phyloP scores from a whole-genome alignment of 2,329 filamentous ascomycete species.

The Stromatinia cepivora region DNA sequence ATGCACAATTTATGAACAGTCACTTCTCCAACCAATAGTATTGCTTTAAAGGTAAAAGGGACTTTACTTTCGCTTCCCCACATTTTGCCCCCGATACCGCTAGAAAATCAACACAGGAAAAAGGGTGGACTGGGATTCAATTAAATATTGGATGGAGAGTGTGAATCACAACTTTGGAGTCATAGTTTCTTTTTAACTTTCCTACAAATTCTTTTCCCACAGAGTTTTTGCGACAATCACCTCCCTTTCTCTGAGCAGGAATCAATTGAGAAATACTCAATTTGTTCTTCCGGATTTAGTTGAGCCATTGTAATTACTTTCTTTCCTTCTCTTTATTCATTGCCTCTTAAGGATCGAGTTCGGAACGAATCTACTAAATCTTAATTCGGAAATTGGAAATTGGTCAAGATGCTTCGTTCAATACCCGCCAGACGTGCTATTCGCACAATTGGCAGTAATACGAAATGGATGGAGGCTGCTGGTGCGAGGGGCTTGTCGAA shows the following conservation, averaged over 20 bases:
- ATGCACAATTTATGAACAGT: neutral
- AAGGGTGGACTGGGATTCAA: neutral
- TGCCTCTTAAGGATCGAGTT: neutral
- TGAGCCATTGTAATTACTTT: slow-evolving; percentile 16
- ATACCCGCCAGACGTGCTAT: slow-evolving; percentile 50
- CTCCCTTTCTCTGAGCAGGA: slow-evolving; percentile 8
- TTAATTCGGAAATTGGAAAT: neutral
- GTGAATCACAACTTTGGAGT: slow-evolving; percentile 10
- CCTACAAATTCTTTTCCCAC: neutral
- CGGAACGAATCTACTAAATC: slow-evolving; percentile 3
- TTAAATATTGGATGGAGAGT: slow-evolving; percentile 1
- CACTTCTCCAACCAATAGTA: slow-evolving; percentile 7
- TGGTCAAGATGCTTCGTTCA: slow-evolving; percentile 49
- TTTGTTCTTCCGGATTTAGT: slow-evolving; percentile 17
- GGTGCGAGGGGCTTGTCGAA: slow-evolving; percentile 25
- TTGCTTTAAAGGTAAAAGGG: neutral
- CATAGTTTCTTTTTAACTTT: slow-evolving; percentile 10
- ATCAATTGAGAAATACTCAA: slow-evolving; percentile 19
- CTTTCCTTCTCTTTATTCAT: slow-evolving; percentile 10
- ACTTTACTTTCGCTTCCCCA: slow-evolving; percentile 16
- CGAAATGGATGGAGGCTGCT: slow-evolving; percentile 29
- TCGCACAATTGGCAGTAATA: slow-evolving; percentile 45
- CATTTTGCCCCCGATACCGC: slow-evolving; percentile 26
- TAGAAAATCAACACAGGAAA: slow-evolving; percentile 18
- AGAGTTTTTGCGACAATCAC: neutral